phyloP scores from a whole-genome alignment of 768 basidiomycete genomes.

The Leccinellum luteum region DNA sequence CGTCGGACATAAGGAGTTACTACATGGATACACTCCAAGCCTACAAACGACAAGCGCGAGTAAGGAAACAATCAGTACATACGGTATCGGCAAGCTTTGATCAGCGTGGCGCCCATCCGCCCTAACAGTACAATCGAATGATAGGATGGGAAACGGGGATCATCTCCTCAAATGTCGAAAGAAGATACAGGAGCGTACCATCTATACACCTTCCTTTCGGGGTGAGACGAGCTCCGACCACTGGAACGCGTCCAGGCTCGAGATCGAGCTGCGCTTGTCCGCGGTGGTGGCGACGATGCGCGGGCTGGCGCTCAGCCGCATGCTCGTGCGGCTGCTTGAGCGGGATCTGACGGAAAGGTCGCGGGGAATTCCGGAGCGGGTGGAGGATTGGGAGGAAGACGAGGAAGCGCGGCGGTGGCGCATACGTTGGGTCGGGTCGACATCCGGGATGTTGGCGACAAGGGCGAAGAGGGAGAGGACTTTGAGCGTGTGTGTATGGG shows the following conservation, averaged over 20 bases:
- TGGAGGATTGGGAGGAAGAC: constrained; percentile 54
- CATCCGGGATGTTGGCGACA: constrained; percentile 65
- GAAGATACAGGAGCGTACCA: constrained; percentile 3
- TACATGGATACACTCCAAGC: background rate
- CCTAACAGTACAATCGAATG: constrained; percentile 9
- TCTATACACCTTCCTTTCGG: constrained; percentile 26
- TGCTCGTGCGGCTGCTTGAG: constrained; percentile 42
- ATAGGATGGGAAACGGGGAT: background rate
- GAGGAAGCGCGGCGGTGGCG: constrained; percentile 79
- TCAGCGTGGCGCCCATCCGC: background rate
- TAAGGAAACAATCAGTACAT: constrained; percentile 5
- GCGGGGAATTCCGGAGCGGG: constrained; percentile 35
- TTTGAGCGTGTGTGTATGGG: constrained; percentile 21
- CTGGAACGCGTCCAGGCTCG: constrained; percentile 32
- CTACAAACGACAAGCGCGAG: constrained; percentile 5
- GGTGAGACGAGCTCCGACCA: constrained; percentile 33
- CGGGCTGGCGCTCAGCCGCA: constrained; percentile 33
- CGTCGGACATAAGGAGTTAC: background rate
- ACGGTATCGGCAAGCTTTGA: background rate
- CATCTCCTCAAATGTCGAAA: background rate
- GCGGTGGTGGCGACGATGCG: constrained; percentile 30
- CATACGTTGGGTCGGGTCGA: constrained; percentile 77
- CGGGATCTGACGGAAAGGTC: constrained; percentile 39
- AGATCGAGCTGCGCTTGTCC: constrained; percentile 32
- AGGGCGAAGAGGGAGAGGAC: constrained; percentile 80